Evolutionary conservation across 78 protist species (phyloP).

Genomic region (Dictyostelium capitatum): DNA sequence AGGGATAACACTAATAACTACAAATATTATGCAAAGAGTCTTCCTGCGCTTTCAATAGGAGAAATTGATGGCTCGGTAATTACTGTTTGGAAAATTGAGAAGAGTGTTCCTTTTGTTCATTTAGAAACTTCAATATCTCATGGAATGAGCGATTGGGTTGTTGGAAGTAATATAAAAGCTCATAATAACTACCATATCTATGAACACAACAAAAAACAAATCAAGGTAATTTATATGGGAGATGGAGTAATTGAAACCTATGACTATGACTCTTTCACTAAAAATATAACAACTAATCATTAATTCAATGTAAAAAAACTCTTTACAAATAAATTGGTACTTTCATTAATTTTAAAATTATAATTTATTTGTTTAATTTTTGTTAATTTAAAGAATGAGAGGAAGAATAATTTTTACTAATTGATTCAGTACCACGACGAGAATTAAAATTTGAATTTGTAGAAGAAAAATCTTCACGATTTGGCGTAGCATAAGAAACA

Average conservation of each 20-base stretch:
- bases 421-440: not conserved
- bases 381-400: not conserved
- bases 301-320: too few relatives aligned
- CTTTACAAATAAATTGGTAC: too few relatives aligned
- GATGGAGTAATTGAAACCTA: too few relatives aligned
- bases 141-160: not conserved
- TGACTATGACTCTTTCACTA: too few relatives aligned
- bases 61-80: not conserved
- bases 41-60: not conserved
- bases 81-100: not conserved
- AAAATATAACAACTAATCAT: too few relatives aligned
- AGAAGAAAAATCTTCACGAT: not conserved
- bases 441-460: not conserved
- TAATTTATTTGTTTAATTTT: too few relatives aligned
- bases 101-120: not conserved
- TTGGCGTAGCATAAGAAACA: conserved; percentile 6
- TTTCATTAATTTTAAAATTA: too few relatives aligned
- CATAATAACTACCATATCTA: not conserved
- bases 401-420: not conserved
- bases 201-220: too few relatives aligned
- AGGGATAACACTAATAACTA: not conserved
- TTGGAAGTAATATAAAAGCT: not conserved
- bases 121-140: not conserved
- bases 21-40: not conserved
- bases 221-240: too few relatives aligned